A percentile compares a stretch with the other conserved stretches of the same genome.
These are phyloP conservation scores for Trametes coccinea DNA, from an alignment of 768 basidiomycete species.

Conservation along the genomic window DNA sequence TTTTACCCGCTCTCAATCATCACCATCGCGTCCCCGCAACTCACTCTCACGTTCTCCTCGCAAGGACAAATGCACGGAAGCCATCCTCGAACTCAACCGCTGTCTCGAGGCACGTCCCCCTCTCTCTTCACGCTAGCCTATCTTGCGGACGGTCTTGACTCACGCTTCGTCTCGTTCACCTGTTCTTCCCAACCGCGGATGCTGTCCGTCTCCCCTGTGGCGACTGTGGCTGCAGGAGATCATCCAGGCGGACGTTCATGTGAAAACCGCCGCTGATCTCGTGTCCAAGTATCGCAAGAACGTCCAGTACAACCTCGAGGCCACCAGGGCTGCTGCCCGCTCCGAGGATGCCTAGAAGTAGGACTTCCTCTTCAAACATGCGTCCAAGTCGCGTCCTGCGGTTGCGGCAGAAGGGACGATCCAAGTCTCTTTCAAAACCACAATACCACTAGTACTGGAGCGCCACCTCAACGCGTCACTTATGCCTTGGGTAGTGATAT, in stretches of 20 bases:
- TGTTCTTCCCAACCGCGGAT: neutral
- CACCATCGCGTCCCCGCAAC: neutral
- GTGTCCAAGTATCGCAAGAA: constrained; percentile 89
- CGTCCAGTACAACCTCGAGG: constrained; percentile 88
- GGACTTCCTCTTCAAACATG: neutral
- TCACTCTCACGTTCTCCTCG: neutral
- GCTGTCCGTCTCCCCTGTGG: no score
- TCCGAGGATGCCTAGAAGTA: neutral
- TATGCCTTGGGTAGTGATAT: no score
- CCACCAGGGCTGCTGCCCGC: constrained; percentile 36
- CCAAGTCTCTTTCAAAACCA: neutral
- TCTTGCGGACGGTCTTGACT: neutral
- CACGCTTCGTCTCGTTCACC: neutral
- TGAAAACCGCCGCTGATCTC: constrained; percentile 81
- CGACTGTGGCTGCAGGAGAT: constrained; percentile 59
- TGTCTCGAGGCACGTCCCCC: constrained; percentile 66
- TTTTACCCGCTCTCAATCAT: neutral
- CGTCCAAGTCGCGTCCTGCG: neutral
- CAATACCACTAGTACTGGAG: no score
- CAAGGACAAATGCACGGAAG: constrained; percentile 92
- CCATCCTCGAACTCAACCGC: constrained; percentile 84
- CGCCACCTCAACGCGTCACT: no score
- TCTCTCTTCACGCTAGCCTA: neutral
- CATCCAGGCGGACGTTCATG: constrained; percentile 70
- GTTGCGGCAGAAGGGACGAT: neutral